Conservation (phyloP, 1,284 basidiomycete species). For the Apiotrichum akiyoshidainum region DNA sequence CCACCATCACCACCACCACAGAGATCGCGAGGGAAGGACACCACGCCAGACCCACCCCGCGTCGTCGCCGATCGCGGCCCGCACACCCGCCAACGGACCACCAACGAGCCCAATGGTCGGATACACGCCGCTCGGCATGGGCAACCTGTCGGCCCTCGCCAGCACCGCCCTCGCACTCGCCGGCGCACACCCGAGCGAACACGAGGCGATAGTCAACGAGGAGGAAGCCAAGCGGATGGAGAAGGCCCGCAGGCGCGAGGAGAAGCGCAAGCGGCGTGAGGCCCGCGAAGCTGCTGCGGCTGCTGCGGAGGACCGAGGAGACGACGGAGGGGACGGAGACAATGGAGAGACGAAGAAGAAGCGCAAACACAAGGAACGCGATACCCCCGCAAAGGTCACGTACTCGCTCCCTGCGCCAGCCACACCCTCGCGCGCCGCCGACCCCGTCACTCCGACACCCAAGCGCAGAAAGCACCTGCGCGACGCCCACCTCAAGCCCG, state of each 20-base stretch:
- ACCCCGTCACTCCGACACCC: not conserved
- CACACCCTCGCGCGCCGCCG: not conserved
- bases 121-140: not conserved
- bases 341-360: slow-evolving; percentile 3
- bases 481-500: not conserved
- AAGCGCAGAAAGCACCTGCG: slow-evolving; percentile 1
- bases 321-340: not conserved
- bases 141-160: not conserved
- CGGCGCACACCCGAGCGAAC: not conserved
- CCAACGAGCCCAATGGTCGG: not conserved
- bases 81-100: not conserved
- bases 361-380: slow-evolving; percentile 1
- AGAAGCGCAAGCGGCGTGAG: slow-evolving; percentile 3
- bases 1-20: not conserved
- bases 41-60: not conserved
- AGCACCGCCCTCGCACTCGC: slow-evolving; percentile 1
- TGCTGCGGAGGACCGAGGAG: not conserved
- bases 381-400: not conserved
- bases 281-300: not conserved
- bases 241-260: not conserved
- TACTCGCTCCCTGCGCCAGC: not conserved
- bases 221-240: not conserved
- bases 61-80: not conserved
- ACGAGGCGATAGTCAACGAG: not conserved
- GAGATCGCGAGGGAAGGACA: not conserved